Evolutionary conservation across 192 early-diverging fungal species (phyloP).

Genomic region (Linnemannia exigua): DNA sequence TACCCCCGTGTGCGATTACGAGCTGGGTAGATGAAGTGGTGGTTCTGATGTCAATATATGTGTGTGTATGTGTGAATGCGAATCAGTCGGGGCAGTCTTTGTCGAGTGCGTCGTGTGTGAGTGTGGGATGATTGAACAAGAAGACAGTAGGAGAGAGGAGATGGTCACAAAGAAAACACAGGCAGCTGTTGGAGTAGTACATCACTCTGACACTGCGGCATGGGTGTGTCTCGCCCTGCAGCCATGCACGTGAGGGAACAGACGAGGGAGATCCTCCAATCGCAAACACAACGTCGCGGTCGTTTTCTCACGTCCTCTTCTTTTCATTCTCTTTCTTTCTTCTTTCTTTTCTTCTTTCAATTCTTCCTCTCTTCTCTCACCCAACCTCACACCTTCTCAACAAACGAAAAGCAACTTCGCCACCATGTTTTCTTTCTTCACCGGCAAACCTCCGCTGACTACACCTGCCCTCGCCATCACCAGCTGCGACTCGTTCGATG

Average conservation of each 20-base stretch:
- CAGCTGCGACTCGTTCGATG: conserved; percentile 38
- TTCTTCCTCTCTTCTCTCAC: background rate
- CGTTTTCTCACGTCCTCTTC: background rate
- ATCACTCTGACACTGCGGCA: too few species aligned
- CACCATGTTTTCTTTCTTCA: background rate
- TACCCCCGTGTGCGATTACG: background rate
- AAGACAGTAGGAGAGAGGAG: too few species aligned
- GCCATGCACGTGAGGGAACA: background rate
- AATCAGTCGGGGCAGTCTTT: too few species aligned
- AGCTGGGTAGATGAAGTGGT: too few species aligned
- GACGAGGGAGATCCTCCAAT: background rate
- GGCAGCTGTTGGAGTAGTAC: too few species aligned
- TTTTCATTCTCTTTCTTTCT: background rate
- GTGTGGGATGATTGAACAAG: background rate
- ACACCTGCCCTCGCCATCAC: conserved; percentile 32
- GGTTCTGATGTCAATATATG: too few species aligned
- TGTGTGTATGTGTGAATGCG: too few species aligned
- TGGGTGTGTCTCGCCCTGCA: too few species aligned
- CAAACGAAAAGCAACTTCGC: background rate
- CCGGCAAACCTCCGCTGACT: background rate
- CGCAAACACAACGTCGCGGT: conserved; percentile 3
- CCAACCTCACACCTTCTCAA: background rate
- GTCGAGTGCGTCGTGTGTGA: too few species aligned
- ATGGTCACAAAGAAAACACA: too few species aligned
- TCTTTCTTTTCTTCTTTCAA: background rate